Percentiles rank a stretch among this genome's conserved stretches.
phyloP scores from a whole-genome alignment of 192 early-diverging fungal species.

The Obelidium mucronatum region DNA sequence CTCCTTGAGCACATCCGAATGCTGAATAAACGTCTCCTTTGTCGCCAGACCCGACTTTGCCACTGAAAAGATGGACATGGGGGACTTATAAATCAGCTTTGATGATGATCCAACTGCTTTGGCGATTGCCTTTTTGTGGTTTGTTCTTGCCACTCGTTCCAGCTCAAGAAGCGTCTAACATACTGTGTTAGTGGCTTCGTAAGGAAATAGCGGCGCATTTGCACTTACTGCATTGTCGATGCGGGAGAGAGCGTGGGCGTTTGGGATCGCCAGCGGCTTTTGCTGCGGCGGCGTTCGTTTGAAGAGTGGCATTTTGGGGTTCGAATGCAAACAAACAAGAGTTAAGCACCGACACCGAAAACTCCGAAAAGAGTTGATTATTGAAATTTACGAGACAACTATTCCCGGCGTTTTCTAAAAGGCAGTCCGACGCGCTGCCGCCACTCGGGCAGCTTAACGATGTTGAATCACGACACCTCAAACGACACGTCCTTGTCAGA shows the following conservation, averaged over 20 bases:
- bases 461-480: too few species aligned
- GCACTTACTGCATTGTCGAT: background rate
- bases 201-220: background rate
- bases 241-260: background rate
- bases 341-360: too few species aligned
- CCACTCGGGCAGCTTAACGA: too few species aligned
- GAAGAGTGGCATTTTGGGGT: background rate
- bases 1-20: constrained; percentile 19
- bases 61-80: constrained; percentile 21
- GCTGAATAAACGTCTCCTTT: constrained; percentile 3
- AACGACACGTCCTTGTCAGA: too few species aligned
- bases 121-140: constrained; percentile 21
- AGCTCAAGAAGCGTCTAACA: constrained; percentile 18
- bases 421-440: too few species aligned
- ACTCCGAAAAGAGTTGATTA: too few species aligned
- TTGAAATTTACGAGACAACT: too few species aligned
- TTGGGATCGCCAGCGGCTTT: background rate
- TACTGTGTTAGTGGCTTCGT: background rate
- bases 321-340: too few species aligned
- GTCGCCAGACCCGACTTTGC: constrained; percentile 19
- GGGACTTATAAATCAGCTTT: constrained; percentile 23
- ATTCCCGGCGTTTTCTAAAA: too few species aligned
- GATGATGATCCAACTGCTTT: constrained; percentile 18
- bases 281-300: background rate
- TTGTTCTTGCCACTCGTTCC: constrained; percentile 15